Conservation (phyloP, 2,329 filamentous ascomycete species). For the Cucurbitaria berberidis region DNA sequence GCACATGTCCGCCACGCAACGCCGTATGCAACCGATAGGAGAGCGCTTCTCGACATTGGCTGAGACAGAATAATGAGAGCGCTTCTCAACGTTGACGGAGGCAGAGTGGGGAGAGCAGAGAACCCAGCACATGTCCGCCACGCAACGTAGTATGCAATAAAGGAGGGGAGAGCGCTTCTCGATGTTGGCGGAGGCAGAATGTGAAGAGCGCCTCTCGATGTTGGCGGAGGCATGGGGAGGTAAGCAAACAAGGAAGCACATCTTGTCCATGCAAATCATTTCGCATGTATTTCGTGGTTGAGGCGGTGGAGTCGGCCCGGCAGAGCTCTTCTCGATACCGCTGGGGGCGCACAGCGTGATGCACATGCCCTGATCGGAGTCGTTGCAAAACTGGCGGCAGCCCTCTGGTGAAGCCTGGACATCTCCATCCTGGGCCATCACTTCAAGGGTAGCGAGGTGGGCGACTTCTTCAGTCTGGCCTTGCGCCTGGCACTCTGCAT, state of each 20-base stretch:
- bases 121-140: background rate
- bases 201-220: no score
- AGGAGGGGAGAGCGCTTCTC: background rate
- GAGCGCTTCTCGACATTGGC: background rate
- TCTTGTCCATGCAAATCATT: background rate
- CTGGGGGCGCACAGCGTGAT: background rate
- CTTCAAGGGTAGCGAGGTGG: background rate
- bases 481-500: background rate
- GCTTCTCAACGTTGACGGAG: background rate
- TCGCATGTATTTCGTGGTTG: background rate
- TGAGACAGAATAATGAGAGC: background rate
- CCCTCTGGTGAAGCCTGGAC: background rate
- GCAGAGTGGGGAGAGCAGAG: background rate
- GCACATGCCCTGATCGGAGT: background rate
- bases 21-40: background rate
- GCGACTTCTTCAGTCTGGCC: background rate
- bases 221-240: background rate
- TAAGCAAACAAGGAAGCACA: background rate
- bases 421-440: background rate
- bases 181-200: no score
- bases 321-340: background rate
- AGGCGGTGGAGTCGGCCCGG: background rate
- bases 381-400: constrained; percentile 1
- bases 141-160: no score
- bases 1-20: background rate